Conservation (phyloP, 345 rosid species). For the Pistacia integerrima region DNA sequence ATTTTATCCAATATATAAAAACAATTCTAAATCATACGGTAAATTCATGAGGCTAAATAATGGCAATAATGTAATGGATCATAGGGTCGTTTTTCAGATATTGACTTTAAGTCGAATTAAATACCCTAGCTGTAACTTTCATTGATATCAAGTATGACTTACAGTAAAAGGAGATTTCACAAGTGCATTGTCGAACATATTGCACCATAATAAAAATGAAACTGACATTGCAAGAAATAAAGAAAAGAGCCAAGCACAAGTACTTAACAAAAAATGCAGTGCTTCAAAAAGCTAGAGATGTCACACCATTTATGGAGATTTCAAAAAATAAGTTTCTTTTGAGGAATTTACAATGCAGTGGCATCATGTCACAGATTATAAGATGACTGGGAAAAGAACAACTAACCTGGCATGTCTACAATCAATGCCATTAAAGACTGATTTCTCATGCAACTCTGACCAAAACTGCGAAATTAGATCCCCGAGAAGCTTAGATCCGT, state of each 20-base stretch:
- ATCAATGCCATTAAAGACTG: conserved; percentile 3
- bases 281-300: not conserved
- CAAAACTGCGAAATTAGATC: not conserved
- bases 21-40: not conserved
- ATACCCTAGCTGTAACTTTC: not conserved
- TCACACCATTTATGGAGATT: not conserved
- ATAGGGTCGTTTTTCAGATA: not conserved
- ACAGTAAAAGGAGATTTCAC: not conserved
- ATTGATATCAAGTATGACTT: not conserved
- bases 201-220: too few species aligned
- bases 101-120: not conserved
- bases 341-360: not conserved
- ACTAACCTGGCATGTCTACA: conserved; percentile 9
- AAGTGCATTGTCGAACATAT: not conserved
- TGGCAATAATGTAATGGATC: not conserved
- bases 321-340: not conserved
- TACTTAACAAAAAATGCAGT: not conserved
- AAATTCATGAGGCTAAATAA: not conserved
- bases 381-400: not conserved
- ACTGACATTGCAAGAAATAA: too few species aligned
- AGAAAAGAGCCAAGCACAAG: not conserved
- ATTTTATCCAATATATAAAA: not conserved
- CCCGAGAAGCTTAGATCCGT: not conserved
- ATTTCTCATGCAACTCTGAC: not conserved
- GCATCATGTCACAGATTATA: not conserved